Evolutionary conservation across 805 yeast species (phyloP).

Genomic region (Barnettozyma sp.): DNA sequence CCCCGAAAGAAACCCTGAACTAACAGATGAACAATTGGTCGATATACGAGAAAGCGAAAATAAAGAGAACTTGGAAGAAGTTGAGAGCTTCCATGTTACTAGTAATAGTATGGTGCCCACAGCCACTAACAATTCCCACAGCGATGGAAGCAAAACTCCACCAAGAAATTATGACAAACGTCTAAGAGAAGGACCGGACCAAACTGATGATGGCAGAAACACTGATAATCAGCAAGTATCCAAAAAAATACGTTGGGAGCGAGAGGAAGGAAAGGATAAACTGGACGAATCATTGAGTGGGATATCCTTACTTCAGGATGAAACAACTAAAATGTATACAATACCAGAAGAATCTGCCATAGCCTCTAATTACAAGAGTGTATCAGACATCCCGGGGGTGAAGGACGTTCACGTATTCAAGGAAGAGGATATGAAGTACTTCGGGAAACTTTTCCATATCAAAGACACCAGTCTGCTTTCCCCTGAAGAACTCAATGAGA

Average conservation of each 20-base stretch:
- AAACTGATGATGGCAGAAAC: conserved; percentile 13
- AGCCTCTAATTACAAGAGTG: not conserved
- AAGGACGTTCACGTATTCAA: conserved; percentile 62
- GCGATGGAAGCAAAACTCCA: conserved; percentile 23
- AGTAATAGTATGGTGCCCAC: too few species aligned
- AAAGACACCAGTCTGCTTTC: conserved; percentile 31
- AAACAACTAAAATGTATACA: conserved; percentile 6
- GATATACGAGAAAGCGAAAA: conserved; percentile 36
- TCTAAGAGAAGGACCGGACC: conserved; percentile 19
- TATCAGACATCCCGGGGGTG: conserved; percentile 56
- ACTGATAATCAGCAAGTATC: too few species aligned
- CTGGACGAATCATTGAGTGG: too few species aligned
- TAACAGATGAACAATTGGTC: conserved; percentile 38
- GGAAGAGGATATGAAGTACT: conserved; percentile 64
- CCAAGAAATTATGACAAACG: conserved; percentile 22
- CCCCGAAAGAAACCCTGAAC: conserved; percentile 25
- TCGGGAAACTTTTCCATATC: conserved; percentile 48
- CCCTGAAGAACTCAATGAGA: conserved; percentile 49
- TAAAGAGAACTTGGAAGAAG: too few species aligned
- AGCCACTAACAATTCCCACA: not conserved
- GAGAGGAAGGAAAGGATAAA: not conserved
- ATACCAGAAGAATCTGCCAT: not conserved
- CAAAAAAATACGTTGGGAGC: conserved; percentile 17
- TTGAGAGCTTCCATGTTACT: too few species aligned
- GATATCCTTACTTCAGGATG: conserved; percentile 50